Evolutionary conservation across 2,329 filamentous ascomycete genomes (phyloP).

Genomic region (Colletotrichum cereale): DNA sequence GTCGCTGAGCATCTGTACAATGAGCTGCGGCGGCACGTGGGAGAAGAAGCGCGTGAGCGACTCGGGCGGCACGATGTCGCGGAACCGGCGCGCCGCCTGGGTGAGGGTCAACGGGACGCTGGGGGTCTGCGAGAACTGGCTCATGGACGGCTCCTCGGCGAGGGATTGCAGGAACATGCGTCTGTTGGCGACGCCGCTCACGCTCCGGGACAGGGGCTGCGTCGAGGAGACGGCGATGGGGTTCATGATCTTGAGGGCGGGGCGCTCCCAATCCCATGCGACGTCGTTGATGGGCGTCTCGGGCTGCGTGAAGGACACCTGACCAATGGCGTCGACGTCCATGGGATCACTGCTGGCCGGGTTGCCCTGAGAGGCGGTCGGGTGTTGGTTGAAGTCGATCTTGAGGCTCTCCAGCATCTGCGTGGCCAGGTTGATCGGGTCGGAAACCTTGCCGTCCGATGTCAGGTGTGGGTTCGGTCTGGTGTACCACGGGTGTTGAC

Average conservation of each 20-base stretch:
- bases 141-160: slow-evolving; percentile 86
- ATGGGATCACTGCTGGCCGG: slow-evolving; percentile 66
- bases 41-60: slow-evolving; percentile 94
- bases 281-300: slow-evolving; percentile 81
- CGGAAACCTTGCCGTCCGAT: slow-evolving; percentile 78
- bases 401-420: slow-evolving; percentile 92
- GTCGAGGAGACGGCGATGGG: slow-evolving; percentile 60
- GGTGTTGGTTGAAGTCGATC: slow-evolving; percentile 85
- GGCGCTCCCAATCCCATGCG: slow-evolving; percentile 90
- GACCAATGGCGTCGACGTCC: slow-evolving; percentile 72
- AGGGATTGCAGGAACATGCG: slow-evolving; percentile 70
- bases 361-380: slow-evolving; percentile 61
- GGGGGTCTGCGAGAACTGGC: slow-evolving; percentile 85
- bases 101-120: slow-evolving; percentile 86
- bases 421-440: slow-evolving; percentile 89
- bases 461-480: slow-evolving; percentile 82
- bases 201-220: slow-evolving; percentile 57
- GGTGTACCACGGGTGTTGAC: slow-evolving; percentile 95
- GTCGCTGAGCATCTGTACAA: slow-evolving; percentile 84
- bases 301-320: slow-evolving; percentile 86
- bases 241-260: slow-evolving; percentile 67
- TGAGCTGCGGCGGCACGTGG: slow-evolving; percentile 77
- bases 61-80: slow-evolving; percentile 90
- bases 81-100: slow-evolving; percentile 88
- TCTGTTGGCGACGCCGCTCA: slow-evolving; percentile 49